A percentile compares a stretch with the other conserved stretches of the same genome.
phyloP scores from a whole-genome alignment of 305 asterid species.

The Fraxinus albicans region DNA sequence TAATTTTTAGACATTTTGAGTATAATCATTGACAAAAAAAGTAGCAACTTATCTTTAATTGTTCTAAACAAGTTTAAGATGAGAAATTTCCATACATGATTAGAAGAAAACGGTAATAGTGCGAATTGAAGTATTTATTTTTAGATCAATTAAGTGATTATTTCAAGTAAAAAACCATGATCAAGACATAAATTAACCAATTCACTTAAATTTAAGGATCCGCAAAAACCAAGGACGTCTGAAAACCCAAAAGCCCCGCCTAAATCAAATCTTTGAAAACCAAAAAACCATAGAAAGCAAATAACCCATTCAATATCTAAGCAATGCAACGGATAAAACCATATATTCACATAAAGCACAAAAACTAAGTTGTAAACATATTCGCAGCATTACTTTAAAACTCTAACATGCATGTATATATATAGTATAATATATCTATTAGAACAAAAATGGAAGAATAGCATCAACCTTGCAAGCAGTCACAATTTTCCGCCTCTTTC shows the following conservation, averaged over 20 bases:
- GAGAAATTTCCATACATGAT: not conserved
- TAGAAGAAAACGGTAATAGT: not conserved
- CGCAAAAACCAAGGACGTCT: not conserved
- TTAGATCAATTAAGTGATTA: not conserved
- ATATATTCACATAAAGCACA: not conserved
- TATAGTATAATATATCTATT: not conserved
- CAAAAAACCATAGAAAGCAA: not conserved
- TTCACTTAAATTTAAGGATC: not conserved
- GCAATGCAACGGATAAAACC: not conserved
- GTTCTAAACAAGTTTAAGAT: not conserved
- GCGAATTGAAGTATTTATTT: not conserved
- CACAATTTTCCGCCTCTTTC: conserved; percentile 86
- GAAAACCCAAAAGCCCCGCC: not conserved
- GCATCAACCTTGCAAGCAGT: conserved; percentile 75
- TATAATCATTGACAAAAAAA: not conserved
- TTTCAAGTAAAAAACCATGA: not conserved
- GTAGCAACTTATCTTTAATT: not conserved
- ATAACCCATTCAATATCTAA: not conserved
- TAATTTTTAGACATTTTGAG: not conserved
- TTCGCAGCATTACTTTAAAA: not conserved
- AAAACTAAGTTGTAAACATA: not conserved
- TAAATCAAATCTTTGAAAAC: not conserved
- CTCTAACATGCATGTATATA: not conserved
- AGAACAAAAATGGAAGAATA: not conserved
- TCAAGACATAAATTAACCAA: not conserved